phyloP scores from a whole-genome alignment of 2,329 filamentous ascomycete species.

The Aciculosporium take region DNA sequence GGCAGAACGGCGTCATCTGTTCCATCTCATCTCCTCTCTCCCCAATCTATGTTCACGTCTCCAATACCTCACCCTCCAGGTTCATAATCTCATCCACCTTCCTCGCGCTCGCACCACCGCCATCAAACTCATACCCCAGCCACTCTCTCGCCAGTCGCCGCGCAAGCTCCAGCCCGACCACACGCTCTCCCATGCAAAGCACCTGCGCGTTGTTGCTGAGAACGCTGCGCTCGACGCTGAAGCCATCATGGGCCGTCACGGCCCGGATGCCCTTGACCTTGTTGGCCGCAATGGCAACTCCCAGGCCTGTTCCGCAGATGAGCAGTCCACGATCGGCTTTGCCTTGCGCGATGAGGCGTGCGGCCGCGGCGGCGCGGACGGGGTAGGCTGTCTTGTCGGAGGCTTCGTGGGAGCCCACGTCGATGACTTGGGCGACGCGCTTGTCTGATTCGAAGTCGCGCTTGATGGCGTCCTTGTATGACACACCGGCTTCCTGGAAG shows the following conservation, averaged over 20 bases:
- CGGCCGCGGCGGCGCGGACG: slow-evolving; percentile 60
- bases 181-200: slow-evolving; percentile 72
- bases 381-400: slow-evolving; percentile 72
- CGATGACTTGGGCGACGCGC: slow-evolving; percentile 52
- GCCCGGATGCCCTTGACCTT: slow-evolving; percentile 73
- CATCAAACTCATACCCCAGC: slow-evolving; percentile 72
- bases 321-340: slow-evolving; percentile 63
- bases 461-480: slow-evolving; percentile 69
- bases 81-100: slow-evolving; percentile 30
- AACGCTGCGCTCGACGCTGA: slow-evolving; percentile 66
- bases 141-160: slow-evolving; percentile 66
- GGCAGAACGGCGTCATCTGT: too few relatives aligned
- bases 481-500: slow-evolving; percentile 52
- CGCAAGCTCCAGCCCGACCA: slow-evolving; percentile 69
- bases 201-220: slow-evolving; percentile 80
- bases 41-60: too few relatives aligned
- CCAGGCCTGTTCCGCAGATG: slow-evolving; percentile 76
- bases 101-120: slow-evolving; percentile 29
- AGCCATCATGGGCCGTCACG: slow-evolving; percentile 81
- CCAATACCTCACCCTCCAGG: slow-evolving; percentile 25
- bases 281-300: slow-evolving; percentile 80
- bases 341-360: slow-evolving; percentile 44
- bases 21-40: background rate
- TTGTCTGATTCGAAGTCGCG: slow-evolving; percentile 52
- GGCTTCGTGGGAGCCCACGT: slow-evolving; percentile 55